phyloP scores from a whole-genome alignment of 2,329 filamentous ascomycete genomes.

The Pseudogymnoascus sp. region DNA sequence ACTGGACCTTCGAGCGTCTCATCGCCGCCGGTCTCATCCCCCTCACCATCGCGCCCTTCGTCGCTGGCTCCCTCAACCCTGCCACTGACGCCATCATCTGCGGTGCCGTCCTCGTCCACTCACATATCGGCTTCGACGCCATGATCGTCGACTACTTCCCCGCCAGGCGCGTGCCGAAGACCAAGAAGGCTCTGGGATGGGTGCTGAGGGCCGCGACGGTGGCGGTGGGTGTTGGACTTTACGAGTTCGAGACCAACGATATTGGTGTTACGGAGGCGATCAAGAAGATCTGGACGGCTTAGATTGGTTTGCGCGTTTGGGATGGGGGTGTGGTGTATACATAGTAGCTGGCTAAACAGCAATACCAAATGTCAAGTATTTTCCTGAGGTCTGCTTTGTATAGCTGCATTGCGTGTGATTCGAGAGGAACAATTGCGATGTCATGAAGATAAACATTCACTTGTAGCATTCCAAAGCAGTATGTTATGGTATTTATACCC shows the following conservation, averaged over 20 bases:
- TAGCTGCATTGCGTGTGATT: background rate
- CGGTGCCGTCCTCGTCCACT: constrained; percentile 79
- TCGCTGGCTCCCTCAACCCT: constrained; percentile 84
- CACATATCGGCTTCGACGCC: constrained; percentile 90
- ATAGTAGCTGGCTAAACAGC: constrained; percentile 10
- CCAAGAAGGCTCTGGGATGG: constrained; percentile 67
- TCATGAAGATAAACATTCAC: no score
- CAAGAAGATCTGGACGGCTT: constrained; percentile 84
- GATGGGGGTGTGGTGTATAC: constrained; percentile 6
- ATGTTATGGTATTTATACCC: background rate
- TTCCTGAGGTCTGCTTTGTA: background rate
- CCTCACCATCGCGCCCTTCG: constrained; percentile 84
- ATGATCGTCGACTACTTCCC: constrained; percentile 91
- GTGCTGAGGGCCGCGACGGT: constrained; percentile 71
- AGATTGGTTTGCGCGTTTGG: constrained; percentile 21
- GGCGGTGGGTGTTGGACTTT: constrained; percentile 78
- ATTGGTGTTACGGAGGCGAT: constrained; percentile 88
- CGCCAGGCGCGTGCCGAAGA: constrained; percentile 58
- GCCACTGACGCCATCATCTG: constrained; percentile 80
- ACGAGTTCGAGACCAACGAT: constrained; percentile 99
- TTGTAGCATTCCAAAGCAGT: background rate
- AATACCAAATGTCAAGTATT: constrained; percentile 9
- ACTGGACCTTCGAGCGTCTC: constrained; percentile 94
- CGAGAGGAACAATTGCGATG: background rate
- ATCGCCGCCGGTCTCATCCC: constrained; percentile 78